Conservation (phyloP, 1,284 basidiomycete species). For the Veloboletus limbatus region DNA sequence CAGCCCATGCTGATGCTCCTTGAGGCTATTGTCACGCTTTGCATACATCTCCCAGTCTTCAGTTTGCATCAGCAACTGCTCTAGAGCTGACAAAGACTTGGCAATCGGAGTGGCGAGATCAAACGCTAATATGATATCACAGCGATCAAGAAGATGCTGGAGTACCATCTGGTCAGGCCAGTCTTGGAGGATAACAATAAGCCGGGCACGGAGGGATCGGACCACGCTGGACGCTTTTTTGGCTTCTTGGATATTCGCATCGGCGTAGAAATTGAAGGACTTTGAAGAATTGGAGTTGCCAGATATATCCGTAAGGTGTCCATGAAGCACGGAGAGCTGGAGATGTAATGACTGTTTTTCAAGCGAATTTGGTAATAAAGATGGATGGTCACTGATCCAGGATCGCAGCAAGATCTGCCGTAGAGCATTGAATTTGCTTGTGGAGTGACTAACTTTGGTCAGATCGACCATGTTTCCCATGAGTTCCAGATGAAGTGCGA, state of each 20-base stretch:
- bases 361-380: slow-evolving; percentile 23
- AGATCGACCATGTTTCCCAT: slow-evolving; percentile 7
- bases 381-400: slow-evolving; percentile 13
- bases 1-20: slow-evolving; percentile 62
- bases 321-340: slow-evolving; percentile 28
- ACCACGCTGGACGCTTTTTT: slow-evolving; percentile 59
- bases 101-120: slow-evolving; percentile 77
- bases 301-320: slow-evolving; percentile 22
- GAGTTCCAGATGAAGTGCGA: slow-evolving; percentile 29
- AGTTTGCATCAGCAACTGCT: slow-evolving; percentile 83
- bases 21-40: slow-evolving; percentile 82
- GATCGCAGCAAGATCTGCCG: slow-evolving; percentile 24
- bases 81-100: slow-evolving; percentile 79
- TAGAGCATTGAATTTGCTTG: slow-evolving; percentile 18
- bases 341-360: slow-evolving; percentile 28
- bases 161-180: slow-evolving; percentile 99
- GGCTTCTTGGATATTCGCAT: slow-evolving; percentile 69
- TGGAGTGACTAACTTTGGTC: neutral
- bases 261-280: slow-evolving; percentile 77
- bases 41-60: slow-evolving; percentile 98
- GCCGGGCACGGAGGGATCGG: slow-evolving; percentile 47
- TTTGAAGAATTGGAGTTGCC: slow-evolving; percentile 9
- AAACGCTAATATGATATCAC: slow-evolving; percentile 66
- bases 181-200: slow-evolving; percentile 63
- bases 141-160: slow-evolving; percentile 79